A percentile compares a stretch with the other conserved stretches of the same genome.
These are phyloP conservation scores for Pichia inconspicua DNA, from an alignment of 1,139 yeast genomes.

Conservation along the genomic window DNA sequence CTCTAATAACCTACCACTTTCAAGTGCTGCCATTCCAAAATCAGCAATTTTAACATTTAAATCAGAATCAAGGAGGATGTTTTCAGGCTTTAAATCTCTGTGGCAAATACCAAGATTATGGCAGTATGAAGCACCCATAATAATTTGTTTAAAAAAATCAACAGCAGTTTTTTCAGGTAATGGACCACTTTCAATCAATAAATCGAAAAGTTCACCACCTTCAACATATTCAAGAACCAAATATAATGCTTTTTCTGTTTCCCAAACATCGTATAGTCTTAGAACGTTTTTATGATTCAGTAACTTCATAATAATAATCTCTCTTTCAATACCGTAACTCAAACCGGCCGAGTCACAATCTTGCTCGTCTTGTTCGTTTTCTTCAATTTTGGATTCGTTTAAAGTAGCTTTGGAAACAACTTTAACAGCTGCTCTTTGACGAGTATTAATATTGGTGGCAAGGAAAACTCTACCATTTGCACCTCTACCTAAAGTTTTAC, in stretches of 20 bases:
- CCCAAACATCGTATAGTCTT: constrained; percentile 98
- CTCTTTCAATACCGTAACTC: constrained; percentile 94
- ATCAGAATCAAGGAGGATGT: constrained; percentile 75
- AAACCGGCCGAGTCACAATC: constrained; percentile 49
- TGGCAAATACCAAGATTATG: constrained; percentile 93
- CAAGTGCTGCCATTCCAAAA: constrained; percentile 99
- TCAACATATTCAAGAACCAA: constrained; percentile 91
- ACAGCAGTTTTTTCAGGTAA: constrained; percentile 87
- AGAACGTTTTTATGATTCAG: constrained; percentile 89
- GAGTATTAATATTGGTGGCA: constrained; percentile 78
- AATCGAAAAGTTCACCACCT: constrained; percentile 94
- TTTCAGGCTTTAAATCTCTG: constrained; percentile 94
- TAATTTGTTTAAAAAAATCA: constrained; percentile 83
- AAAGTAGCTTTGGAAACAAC: constrained; percentile 84
- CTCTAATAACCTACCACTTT: constrained; percentile 74
- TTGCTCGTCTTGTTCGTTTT: constrained; percentile 25
- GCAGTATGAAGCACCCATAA: constrained; percentile 85
- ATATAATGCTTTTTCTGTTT: constrained; percentile 85
- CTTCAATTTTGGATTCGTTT: constrained; percentile 22
- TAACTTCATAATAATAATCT: constrained; percentile 81
- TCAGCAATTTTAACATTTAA: constrained; percentile 93
- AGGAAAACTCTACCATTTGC: constrained; percentile 90
- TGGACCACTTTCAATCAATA: constrained; percentile 79
- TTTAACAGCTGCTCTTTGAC: constrained; percentile 92
- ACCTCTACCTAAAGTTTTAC: constrained; percentile 90